phyloP scores from a whole-genome alignment of 495 filamentous ascomycete genomes.

The Aspergillus homomorphus region DNA sequence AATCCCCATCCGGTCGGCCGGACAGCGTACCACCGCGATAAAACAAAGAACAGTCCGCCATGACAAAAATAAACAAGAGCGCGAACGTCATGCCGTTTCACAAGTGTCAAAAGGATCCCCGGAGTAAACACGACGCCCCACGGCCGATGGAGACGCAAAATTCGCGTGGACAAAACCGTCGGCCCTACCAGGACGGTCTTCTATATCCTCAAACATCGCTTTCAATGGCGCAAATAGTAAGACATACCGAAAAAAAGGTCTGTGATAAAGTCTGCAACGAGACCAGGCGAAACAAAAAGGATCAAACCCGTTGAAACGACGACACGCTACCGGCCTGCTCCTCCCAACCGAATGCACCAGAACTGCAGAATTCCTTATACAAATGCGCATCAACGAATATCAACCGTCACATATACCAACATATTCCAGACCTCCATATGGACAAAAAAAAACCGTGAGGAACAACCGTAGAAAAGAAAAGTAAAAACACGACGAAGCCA shows the following conservation, averaged over 20 bases:
- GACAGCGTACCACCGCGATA: conserved; percentile 19
- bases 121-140: too few relatives aligned
- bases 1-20: conserved; percentile 24
- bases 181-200: conserved; percentile 30
- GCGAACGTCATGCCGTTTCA: conserved; percentile 20
- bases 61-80: conserved; percentile 30
- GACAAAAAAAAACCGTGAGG: conserved; percentile 28
- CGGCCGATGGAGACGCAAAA: not conserved
- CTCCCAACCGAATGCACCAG: conserved; percentile 51
- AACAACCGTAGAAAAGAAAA: conserved; percentile 12
- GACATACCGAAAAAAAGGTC: conserved; percentile 26
- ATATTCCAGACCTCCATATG: conserved; percentile 43
- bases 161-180: conserved; percentile 29
- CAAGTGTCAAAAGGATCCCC: not conserved
- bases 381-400: conserved; percentile 57
- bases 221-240: conserved; percentile 32
- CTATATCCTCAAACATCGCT: conserved; percentile 36
- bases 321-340: conserved; percentile 50
- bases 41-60: conserved; percentile 27
- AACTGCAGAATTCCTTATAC: conserved; percentile 51
- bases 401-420: conserved; percentile 63
- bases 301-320: conserved; percentile 36
- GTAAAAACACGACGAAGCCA: conserved; percentile 16
- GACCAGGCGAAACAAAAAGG: conserved; percentile 33
- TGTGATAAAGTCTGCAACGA: conserved; percentile 28